Evolutionary conservation across 495 filamentous ascomycete genomes (phyloP).

Genomic region (Neurospora cerealis): DNA sequence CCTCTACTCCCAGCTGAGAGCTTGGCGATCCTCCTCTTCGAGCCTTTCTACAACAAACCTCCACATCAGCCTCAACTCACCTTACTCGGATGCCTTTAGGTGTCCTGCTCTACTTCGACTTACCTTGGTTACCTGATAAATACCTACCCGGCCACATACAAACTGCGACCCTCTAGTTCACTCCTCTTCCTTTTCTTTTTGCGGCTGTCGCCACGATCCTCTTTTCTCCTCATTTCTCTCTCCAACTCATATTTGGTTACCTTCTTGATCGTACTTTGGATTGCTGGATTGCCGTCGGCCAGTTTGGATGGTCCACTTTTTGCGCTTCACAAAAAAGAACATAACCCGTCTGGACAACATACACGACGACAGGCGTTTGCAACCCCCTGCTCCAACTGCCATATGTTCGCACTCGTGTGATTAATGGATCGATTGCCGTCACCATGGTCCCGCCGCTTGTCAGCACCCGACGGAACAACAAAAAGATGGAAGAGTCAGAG

Average conservation of each 20-base stretch:
- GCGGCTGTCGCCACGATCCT: background rate
- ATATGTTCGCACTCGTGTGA: background rate
- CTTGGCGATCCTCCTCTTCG: background rate
- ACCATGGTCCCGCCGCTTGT: conserved; percentile 10
- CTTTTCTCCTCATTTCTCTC: background rate
- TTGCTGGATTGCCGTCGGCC: background rate
- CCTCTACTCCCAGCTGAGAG: background rate
- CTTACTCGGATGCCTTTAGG: background rate
- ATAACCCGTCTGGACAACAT: background rate
- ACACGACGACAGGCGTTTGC: background rate
- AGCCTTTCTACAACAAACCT: background rate
- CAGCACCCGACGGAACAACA: background rate
- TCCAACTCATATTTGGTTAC: background rate
- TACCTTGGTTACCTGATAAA: background rate
- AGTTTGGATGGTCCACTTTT: background rate
- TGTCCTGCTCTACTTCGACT: background rate
- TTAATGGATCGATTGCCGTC: background rate
- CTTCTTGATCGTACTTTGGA: background rate
- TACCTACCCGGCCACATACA: background rate
- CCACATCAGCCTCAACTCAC: background rate
- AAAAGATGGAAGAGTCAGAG: background rate
- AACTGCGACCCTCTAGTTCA: background rate
- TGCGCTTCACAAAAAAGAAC: background rate
- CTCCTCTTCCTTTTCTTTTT: background rate
- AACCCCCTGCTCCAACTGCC: background rate